phyloP scores from a whole-genome alignment of 495 filamentous ascomycete genomes.

The Sporormia fimetaria region DNA sequence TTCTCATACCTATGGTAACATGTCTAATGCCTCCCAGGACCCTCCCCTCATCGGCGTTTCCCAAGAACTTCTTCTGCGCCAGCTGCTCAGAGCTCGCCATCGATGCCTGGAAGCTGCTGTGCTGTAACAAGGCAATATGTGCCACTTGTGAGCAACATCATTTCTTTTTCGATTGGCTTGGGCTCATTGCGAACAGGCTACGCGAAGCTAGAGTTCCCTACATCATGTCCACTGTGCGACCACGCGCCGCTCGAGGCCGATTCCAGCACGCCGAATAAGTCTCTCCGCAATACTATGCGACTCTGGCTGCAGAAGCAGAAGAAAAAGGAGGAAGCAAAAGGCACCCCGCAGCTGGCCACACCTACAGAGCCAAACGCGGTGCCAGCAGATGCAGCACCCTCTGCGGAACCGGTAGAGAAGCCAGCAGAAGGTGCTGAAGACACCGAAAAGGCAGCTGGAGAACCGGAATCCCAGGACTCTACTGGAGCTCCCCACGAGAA shows the following conservation, averaged over 20 bases:
- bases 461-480: no score
- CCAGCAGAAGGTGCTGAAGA: slow-evolving; percentile 22
- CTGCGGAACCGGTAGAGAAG: slow-evolving; percentile 20
- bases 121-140: slow-evolving; percentile 92
- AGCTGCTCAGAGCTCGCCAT: slow-evolving; percentile 84
- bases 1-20: neutral
- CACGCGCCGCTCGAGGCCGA: slow-evolving; percentile 75
- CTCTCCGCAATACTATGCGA: slow-evolving; percentile 74
- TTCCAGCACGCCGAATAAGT: slow-evolving; percentile 80
- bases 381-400: slow-evolving; percentile 10
- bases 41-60: slow-evolving; percentile 38
- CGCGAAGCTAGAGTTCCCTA: slow-evolving; percentile 41
- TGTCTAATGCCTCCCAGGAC: slow-evolving; percentile 5
- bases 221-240: slow-evolving; percentile 80
- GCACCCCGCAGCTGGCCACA: slow-evolving; percentile 27
- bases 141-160: slow-evolving; percentile 59
- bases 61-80: slow-evolving; percentile 87
- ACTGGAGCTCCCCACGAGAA: neutral
- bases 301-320: slow-evolving; percentile 79
- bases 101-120: slow-evolving; percentile 82
- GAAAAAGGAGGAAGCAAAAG: slow-evolving; percentile 58
- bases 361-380: slow-evolving; percentile 19
- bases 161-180: neutral
- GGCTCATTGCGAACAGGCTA: slow-evolving; percentile 47
- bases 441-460: no score